Base-by-base conservation (phyloP, 176 grass and related monocot genomes). In the Bonia amplexicaulis region DNA sequence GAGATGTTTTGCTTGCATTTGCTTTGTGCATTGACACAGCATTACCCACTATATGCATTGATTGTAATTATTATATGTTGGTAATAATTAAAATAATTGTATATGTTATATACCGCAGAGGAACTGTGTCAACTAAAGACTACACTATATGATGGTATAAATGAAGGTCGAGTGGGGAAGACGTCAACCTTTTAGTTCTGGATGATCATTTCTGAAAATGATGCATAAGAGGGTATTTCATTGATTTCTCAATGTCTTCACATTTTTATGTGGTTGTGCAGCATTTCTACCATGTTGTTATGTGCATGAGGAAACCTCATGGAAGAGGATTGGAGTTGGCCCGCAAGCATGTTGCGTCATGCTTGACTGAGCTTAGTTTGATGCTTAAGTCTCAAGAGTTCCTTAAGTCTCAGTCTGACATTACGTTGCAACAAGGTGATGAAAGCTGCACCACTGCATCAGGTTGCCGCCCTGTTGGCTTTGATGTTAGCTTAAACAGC, bases 361-460 rank as follows among this genome's bases (percentile, higher is more conserved):
- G 96, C 60, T 93, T 98, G 73, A 78, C 91, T 59, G 96, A 98
- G 77, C 91, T 98, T 71, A 87, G 41, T 87, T 81, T 87, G 76
- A 98, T 98, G 80, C 75, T 78, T 42, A 98, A 95, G 61, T 95
- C 89, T 85, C 67, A 53, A 73, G 87, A 90, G 49, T 95, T 98
- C 60, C 91, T 98, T 46, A 93, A 81, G 84, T 90, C 89, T 76
- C 88, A 71, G 48, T 88, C 84, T 12, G 76, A 86, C 71, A 73
- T 61, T 85, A 87, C 12, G 67, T 37, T 20, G 71, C 93, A 94
- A 87, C 73, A 98, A 89, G 73, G 59, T 48, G 66, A 85, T 82
- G 85, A 85, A 82, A 93, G 75, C 90, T 88, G 83, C 80, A 98
- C 93, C 41, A 98, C 96, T 84, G 96, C 96, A 71, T 98, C 96